phyloP scores from a whole-genome alignment of 2,329 filamentous ascomycete species.

The Aspergillus chevalieri region DNA sequence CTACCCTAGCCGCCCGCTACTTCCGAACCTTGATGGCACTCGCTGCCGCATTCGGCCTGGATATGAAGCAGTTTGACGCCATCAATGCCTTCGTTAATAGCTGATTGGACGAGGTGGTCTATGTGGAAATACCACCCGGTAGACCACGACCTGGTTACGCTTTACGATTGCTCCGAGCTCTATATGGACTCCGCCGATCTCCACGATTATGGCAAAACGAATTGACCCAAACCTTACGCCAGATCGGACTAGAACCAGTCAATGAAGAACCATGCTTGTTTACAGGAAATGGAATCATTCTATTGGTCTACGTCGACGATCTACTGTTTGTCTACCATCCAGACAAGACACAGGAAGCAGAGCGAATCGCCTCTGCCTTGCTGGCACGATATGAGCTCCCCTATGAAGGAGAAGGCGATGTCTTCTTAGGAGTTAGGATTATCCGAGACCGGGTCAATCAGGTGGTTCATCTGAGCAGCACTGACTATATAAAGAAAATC shows the following conservation, averaged over 20 bases:
- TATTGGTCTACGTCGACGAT: too few relatives aligned
- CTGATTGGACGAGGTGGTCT: not conserved
- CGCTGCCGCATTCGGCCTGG: slow-evolving; percentile 5
- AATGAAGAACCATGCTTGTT: not conserved
- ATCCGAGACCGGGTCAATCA: not conserved
- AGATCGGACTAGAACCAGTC: not conserved
- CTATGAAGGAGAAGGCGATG: not conserved
- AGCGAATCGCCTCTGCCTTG: not conserved
- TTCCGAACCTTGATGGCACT: slow-evolving; percentile 4
- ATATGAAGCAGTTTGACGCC: slow-evolving; percentile 5
- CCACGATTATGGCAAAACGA: not conserved
- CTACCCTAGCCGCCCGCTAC: slow-evolving; percentile 4
- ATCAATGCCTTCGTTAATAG: slow-evolving; percentile 12
- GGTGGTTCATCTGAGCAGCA: not conserved
- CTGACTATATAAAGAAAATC: not conserved
- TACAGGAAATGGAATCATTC: too few relatives aligned
- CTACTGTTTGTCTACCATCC: not conserved
- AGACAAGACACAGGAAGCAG: not conserved
- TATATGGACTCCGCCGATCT: not conserved
- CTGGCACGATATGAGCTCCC: not conserved
- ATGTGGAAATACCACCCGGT: not conserved
- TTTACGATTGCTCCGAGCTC: not conserved
- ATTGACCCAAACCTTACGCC: not conserved
- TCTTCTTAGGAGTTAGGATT: not conserved
- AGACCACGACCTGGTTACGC: not conserved